A percentile compares a stretch with the other conserved stretches of the same genome.
Evolutionary conservation across 2,329 filamentous ascomycete genomes (phyloP).

Genomic region (Emergomyces pasteurianus): DNA sequence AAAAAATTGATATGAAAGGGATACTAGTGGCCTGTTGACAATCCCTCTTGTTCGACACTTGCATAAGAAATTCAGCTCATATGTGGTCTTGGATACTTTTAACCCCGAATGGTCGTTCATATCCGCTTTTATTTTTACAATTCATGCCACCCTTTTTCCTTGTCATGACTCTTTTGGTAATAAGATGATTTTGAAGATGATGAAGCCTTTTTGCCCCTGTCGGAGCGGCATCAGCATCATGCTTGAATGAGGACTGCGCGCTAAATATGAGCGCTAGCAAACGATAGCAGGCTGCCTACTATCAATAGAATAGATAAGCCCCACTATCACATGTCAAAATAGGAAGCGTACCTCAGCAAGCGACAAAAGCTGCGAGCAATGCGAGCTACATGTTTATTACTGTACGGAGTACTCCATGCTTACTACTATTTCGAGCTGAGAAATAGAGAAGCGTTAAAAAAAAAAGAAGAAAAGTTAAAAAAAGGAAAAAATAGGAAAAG

Average conservation of each 20-base stretch:
- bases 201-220: background rate
- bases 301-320: background rate
- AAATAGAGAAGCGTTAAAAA: no score
- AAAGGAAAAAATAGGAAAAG: background rate
- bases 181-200: no score
- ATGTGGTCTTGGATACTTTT: no score
- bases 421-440: no score
- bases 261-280: no score
- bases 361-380: background rate
- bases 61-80: no score
- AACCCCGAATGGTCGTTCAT: background rate
- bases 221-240: background rate
- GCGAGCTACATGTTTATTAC: background rate
- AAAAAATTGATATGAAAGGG: no score
- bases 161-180: background rate
- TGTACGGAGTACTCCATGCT: no score
- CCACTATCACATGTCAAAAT: background rate
- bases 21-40: no score
- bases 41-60: no score
- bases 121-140: background rate
- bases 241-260: background rate
- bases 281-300: no score
- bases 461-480: background rate
- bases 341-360: background rate
- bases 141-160: background rate